Conservation (phyloP, 148 eudicot genomes). For the Cornus suecica region DNA sequence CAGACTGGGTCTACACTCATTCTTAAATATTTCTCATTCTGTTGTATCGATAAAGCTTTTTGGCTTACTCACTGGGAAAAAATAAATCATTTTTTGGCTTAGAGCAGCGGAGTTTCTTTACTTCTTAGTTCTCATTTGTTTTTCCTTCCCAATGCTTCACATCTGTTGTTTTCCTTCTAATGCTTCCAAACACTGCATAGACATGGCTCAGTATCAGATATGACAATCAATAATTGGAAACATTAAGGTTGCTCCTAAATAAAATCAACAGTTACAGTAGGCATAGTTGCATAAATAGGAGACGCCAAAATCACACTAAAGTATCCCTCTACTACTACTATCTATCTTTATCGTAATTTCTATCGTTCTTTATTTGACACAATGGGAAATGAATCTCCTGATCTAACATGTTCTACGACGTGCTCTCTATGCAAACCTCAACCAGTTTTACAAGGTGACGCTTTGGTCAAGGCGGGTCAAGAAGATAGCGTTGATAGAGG, state of each 20-base stretch:
- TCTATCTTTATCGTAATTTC: no score
- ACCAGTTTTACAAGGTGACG: no score
- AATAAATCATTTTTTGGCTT: no score
- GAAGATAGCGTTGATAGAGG: neutral
- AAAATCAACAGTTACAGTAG: neutral
- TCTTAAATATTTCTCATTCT: neutral
- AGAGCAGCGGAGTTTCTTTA: no score
- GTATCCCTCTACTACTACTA: neutral
- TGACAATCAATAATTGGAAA: neutral
- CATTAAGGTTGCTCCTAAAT: neutral
- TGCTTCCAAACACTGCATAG: neutral
- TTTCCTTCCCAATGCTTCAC: neutral
- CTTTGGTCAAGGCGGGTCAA: no score
- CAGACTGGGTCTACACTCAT: neutral
- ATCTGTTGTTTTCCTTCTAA: neutral
- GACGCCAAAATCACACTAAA: neutral
- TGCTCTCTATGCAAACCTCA: neutral
- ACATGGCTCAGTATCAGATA: neutral
- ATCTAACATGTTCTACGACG: neutral
- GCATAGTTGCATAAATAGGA: neutral
- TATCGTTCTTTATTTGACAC: neutral
- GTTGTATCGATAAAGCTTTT: neutral
- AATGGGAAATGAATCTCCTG: neutral
- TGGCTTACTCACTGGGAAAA: no score
- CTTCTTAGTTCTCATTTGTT: neutral